These are phyloP conservation scores for Neofusicoccum umdonicola DNA, from an alignment of 2,329 filamentous ascomycete genomes.

Conservation along the genomic window DNA sequence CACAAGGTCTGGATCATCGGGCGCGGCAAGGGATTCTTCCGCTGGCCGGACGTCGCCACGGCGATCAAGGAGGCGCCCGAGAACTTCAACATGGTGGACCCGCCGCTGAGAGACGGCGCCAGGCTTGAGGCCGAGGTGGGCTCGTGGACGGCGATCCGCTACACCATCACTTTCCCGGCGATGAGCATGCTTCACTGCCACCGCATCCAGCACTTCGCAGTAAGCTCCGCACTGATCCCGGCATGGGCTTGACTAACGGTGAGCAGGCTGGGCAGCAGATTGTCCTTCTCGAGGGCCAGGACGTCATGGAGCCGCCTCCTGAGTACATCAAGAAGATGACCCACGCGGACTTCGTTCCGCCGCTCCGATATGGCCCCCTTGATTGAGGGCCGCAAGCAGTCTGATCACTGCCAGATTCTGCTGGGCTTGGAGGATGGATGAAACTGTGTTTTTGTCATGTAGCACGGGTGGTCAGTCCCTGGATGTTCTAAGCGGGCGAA, in stretches of 20 bases:
- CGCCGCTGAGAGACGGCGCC: constrained; percentile 52
- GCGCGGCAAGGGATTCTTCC: constrained; percentile 46
- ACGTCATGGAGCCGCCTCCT: constrained; percentile 20
- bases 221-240: background rate
- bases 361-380: constrained; percentile 22
- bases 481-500: no score
- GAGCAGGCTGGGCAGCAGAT: constrained; percentile 20
- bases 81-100: constrained; percentile 57
- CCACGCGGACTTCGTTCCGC: constrained; percentile 21
- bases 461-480: no score
- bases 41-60: constrained; percentile 54
- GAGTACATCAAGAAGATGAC: constrained; percentile 22
- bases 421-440: no score
- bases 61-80: constrained; percentile 46
- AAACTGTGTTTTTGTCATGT: no score
- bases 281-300: constrained; percentile 21
- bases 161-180: constrained; percentile 22
- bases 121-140: constrained; percentile 16
- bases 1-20: constrained; percentile 61
- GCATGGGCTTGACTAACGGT: background rate
- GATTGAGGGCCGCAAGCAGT: constrained; percentile 8
- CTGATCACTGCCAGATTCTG: no score
- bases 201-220: constrained; percentile 16
- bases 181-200: constrained; percentile 23
- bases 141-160: constrained; percentile 21